These are phyloP conservation scores for Smallanthus sonchifolius DNA, from an alignment of 129 eudicot species.

Conservation along the genomic window DNA sequence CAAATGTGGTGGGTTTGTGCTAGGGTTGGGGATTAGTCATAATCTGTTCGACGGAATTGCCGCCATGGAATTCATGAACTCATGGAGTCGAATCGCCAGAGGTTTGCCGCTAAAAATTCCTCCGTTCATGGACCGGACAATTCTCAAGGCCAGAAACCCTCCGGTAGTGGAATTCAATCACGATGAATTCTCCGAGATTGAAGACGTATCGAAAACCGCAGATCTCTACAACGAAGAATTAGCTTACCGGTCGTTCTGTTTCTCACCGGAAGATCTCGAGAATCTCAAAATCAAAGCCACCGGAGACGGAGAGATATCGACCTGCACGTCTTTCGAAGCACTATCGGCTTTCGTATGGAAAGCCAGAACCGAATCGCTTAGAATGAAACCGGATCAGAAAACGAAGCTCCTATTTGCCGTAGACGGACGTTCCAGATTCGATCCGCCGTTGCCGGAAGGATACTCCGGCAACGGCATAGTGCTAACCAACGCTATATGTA, in stretches of 20 bases:
- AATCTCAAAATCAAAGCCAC: constrained; percentile 47
- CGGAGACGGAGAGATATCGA: constrained; percentile 37
- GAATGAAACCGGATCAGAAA: constrained; percentile 65
- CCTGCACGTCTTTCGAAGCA: constrained; percentile 81
- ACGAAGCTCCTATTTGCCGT: constrained; percentile 93
- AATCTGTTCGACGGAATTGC: constrained; percentile 83
- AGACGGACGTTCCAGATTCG: constrained; percentile 77
- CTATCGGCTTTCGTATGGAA: constrained; percentile 90
- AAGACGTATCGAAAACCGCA: constrained; percentile 57
- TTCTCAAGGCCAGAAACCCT: constrained; percentile 65
- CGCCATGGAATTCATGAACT: constrained; percentile 78
- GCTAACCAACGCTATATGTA: constrained; percentile 60
- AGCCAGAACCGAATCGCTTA: constrained; percentile 55
- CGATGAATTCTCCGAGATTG: constrained; percentile 65
- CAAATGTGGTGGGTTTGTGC: constrained; percentile 89
- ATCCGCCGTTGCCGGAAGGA: constrained; percentile 66
- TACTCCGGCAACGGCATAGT: constrained; percentile 83
- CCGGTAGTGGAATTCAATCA: constrained; percentile 67
- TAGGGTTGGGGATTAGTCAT: constrained; percentile 81
- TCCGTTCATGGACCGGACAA: constrained; percentile 66
- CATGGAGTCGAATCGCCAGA: constrained; percentile 84
- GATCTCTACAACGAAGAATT: constrained; percentile 68
- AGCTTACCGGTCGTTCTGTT: constrained; percentile 62
- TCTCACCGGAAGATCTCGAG: constrained; percentile 60
- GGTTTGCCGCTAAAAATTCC: constrained; percentile 50